A percentile compares a stretch with the other conserved stretches of the same genome.
Conservation (phyloP, 345 rosid species). For the Citrus inodora region DNA sequence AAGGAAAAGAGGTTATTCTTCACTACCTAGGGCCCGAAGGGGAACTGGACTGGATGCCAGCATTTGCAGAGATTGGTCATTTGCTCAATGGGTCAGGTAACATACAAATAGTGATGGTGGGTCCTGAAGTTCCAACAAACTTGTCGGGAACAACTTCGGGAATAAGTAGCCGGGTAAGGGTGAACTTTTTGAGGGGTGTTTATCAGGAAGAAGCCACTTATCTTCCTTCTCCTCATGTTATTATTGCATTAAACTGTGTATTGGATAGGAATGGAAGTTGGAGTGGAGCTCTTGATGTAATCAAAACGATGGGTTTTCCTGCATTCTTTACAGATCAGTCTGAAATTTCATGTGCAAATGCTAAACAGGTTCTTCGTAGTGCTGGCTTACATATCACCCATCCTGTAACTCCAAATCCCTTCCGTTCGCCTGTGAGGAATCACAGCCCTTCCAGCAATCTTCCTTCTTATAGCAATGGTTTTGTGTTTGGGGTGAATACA, state of each 20-base stretch:
- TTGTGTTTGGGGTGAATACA: conserved; percentile 41
- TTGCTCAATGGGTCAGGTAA: conserved; percentile 39
- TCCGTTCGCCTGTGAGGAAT: conserved; percentile 34
- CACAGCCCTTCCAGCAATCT: conserved; percentile 30
- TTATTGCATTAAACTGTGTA: conserved; percentile 49
- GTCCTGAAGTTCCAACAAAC: conserved; percentile 43
- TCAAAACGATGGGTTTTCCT: conserved; percentile 35
- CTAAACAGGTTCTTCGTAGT: conserved; percentile 40
- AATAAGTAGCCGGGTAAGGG: conserved; percentile 39
- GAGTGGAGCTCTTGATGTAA: conserved; percentile 43
- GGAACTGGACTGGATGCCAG: conserved; percentile 43
- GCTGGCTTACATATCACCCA: conserved; percentile 44
- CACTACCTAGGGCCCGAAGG: conserved; percentile 48
- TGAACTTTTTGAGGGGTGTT: conserved; percentile 43
- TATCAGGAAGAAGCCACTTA: conserved; percentile 53
- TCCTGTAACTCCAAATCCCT: conserved; percentile 37
- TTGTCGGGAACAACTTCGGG: conserved; percentile 46
- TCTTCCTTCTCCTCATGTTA: conserved; percentile 44
- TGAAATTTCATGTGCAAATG: conserved; percentile 45
- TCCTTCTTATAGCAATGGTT: conserved; percentile 43
- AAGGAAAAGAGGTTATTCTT: conserved; percentile 41
- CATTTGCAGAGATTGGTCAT: conserved; percentile 43
- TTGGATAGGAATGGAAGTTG: conserved; percentile 36
- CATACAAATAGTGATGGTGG: conserved; percentile 42
- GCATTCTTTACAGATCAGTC: conserved; percentile 50